Percentiles rank a stretch among this genome's conserved stretches.
Evolutionary conservation across 257 asterid species (phyloP).

Genomic region (Solanum pinnatisectum): DNA sequence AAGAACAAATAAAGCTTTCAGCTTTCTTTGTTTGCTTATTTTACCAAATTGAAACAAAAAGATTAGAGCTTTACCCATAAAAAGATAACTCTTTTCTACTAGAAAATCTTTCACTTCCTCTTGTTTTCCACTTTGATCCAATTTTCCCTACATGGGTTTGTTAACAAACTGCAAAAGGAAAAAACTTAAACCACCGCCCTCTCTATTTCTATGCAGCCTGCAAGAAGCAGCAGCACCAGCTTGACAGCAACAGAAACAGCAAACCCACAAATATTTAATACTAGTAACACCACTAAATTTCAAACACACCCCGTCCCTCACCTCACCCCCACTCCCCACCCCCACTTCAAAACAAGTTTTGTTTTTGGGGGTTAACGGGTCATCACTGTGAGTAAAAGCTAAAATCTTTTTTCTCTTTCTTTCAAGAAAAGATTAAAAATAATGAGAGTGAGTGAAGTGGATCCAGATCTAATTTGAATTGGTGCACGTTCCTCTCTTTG

Average conservation of each 20-base stretch:
- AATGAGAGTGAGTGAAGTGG: neutral
- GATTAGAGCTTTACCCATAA: conserved; percentile 20
- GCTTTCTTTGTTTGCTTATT: neutral
- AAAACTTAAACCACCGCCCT: conserved; percentile 28
- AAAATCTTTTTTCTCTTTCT: neutral
- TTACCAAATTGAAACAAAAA: conserved; percentile 3
- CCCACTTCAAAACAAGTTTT: neutral
- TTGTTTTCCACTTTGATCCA: neutral
- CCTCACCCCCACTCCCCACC: no score
- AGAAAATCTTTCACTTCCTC: neutral
- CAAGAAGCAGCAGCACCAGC: conserved; percentile 24
- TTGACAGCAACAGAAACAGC: conserved; percentile 37
- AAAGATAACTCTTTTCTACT: conserved; percentile 13
- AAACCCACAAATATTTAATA: conserved; percentile 20
- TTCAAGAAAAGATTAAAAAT: neutral
- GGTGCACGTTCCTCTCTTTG: conserved; percentile 3
- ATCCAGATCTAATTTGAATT: conserved; percentile 7
- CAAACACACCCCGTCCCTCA: neutral
- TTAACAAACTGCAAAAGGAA: conserved; percentile 21
- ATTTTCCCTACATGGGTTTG: neutral
- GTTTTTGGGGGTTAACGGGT: neutral
- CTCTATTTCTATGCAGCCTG: conserved; percentile 26
- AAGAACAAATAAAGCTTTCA: neutral
- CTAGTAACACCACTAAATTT: neutral
- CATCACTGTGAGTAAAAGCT: neutral